Percentiles rank a stretch among this genome's conserved stretches.
Conservation (phyloP, 1,284 basidiomycete species). For the Puccinia horiana region DNA sequence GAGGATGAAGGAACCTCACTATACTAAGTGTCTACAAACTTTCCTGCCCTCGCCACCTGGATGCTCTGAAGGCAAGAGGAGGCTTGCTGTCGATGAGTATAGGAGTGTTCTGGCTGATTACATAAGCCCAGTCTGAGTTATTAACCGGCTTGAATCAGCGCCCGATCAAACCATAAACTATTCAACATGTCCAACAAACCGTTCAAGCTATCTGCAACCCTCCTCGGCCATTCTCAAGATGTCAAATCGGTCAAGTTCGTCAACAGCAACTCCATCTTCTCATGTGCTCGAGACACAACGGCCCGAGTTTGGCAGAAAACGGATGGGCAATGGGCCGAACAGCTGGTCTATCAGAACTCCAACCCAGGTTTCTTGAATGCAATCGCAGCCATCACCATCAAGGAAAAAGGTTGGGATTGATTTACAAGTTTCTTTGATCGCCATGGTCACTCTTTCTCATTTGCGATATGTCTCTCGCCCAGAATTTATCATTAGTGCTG, state of each 20-base stretch:
- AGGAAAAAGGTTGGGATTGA: constrained; percentile 56
- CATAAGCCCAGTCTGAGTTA: no score
- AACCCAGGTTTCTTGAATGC: constrained; percentile 79
- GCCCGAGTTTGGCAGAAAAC: constrained; percentile 77
- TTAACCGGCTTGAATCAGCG: no score
- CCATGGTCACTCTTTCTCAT: background rate
- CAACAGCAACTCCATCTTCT: constrained; percentile 68
- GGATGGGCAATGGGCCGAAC: constrained; percentile 64
- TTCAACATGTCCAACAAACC: constrained; percentile 56
- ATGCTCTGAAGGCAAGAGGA: no score
- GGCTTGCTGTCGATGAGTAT: no score
- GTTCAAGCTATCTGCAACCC: constrained; percentile 78
- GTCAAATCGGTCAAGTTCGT: constrained; percentile 62
- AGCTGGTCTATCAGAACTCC: constrained; percentile 65
- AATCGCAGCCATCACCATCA: constrained; percentile 67
- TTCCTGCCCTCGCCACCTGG: no score
- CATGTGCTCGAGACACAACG: constrained; percentile 83
- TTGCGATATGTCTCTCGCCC: constrained; percentile 12
- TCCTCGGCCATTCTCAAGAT: constrained; percentile 69
- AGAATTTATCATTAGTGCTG: constrained; percentile 82
- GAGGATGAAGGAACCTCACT: no score
- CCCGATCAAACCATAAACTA: background rate
- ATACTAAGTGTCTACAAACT: no score
- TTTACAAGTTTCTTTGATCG: constrained; percentile 18
- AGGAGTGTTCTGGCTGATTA: no score